phyloP scores from a whole-genome alignment of 306 rosid genomes.

The Datisca glomerata region DNA sequence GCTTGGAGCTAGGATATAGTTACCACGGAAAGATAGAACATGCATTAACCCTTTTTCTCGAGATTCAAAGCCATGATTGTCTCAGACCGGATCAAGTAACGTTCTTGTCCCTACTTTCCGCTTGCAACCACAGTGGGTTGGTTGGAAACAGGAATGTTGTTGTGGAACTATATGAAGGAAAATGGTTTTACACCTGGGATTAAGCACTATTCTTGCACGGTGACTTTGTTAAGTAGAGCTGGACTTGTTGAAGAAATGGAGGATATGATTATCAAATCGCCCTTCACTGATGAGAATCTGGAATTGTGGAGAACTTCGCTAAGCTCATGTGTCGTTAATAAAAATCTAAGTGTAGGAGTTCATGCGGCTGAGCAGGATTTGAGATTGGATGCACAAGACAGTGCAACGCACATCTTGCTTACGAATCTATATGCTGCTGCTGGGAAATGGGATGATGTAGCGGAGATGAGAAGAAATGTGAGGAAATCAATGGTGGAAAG shows the following conservation, averaged over 20 bases:
- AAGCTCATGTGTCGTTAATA: slow-evolving; percentile 51
- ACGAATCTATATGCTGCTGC: slow-evolving; percentile 64
- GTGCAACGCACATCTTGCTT: slow-evolving; percentile 56
- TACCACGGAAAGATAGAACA: slow-evolving; percentile 62
- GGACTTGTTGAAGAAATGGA: slow-evolving; percentile 54
- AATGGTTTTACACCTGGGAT: slow-evolving; percentile 48
- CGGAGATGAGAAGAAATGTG: slow-evolving; percentile 49
- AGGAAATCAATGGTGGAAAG: slow-evolving; percentile 32
- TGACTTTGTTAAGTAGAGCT: slow-evolving; percentile 58
- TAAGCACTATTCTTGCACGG: slow-evolving; percentile 86
- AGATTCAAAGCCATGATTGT: slow-evolving; percentile 43
- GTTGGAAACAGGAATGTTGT: slow-evolving; percentile 41
- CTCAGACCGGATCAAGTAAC: slow-evolving; percentile 60
- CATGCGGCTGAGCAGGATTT: slow-evolving; percentile 51
- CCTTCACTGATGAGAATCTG: slow-evolving; percentile 31
- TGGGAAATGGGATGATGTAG: slow-evolving; percentile 52
- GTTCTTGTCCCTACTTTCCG: slow-evolving; percentile 57
- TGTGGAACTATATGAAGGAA: slow-evolving; percentile 57
- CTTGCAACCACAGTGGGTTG: slow-evolving; percentile 53
- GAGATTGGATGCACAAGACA: slow-evolving; percentile 44
- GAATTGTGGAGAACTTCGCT: slow-evolving; percentile 75
- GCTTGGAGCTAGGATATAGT: slow-evolving; percentile 86
- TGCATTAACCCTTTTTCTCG: slow-evolving; percentile 44
- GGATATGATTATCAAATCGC: slow-evolving; percentile 45
- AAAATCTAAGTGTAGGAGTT: slow-evolving; percentile 55